A percentile compares a stretch with the other conserved stretches of the same genome.
Evolutionary conservation across 495 filamentous ascomycete species (phyloP).

Genomic region (Xylaria castorea): DNA sequence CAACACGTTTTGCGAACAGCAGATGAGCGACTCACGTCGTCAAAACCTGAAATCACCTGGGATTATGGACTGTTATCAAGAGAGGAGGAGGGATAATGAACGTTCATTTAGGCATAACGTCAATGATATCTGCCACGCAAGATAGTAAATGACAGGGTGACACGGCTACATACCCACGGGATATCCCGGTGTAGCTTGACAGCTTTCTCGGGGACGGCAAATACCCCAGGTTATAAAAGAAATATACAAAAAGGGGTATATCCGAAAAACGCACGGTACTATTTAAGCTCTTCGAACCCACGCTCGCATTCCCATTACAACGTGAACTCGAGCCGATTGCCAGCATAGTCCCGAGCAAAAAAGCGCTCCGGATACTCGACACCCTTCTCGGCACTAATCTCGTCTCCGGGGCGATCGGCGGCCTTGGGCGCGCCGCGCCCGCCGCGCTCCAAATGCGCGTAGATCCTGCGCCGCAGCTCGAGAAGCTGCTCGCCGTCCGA

Average conservation of each 20-base stretch:
- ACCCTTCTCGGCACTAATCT: constrained; percentile 58
- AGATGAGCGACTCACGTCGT: not conserved
- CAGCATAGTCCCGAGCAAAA: constrained; percentile 69
- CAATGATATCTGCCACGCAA: not conserved
- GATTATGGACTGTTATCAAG: not conserved
- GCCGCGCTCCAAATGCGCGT: constrained; percentile 58
- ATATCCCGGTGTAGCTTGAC: not conserved
- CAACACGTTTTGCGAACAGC: not conserved
- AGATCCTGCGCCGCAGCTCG: constrained; percentile 56
- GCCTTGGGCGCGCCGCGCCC: constrained; percentile 57
- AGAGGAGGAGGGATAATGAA: not conserved
- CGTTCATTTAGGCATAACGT: not conserved
- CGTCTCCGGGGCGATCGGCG: constrained; percentile 62
- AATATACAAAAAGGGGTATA: not conserved
- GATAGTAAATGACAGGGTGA: not conserved
- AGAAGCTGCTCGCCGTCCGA: constrained; percentile 52
- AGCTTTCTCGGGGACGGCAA: not conserved
- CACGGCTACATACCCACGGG: not conserved
- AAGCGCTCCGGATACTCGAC: constrained; percentile 66
- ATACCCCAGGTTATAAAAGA: not conserved
- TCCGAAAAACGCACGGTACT: not conserved
- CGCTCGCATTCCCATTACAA: constrained; percentile 38
- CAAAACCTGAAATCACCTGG: not conserved
- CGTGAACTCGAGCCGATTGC: constrained; percentile 68
- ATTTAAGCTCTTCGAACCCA: not conserved